Evolutionary conservation across 768 basidiomycete species (phyloP).

Genomic region (Auricularia cornea): DNA sequence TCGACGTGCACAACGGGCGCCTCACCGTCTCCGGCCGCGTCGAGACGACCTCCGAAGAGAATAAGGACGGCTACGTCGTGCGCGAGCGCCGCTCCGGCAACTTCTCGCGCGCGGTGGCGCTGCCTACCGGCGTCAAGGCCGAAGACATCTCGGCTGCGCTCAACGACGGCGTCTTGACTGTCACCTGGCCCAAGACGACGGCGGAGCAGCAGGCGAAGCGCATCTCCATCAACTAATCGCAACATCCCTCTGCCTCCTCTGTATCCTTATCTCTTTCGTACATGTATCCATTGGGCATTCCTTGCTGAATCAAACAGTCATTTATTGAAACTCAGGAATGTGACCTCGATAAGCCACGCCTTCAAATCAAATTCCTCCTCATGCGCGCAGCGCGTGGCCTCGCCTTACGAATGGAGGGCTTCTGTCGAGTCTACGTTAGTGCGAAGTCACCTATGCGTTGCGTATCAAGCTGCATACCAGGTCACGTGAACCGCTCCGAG

Average conservation of each 20-base stretch:
- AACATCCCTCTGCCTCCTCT: background rate
- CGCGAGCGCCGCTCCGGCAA: constrained; percentile 42
- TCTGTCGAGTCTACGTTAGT: too few relatives aligned
- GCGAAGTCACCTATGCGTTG: too few relatives aligned
- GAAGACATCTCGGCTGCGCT: constrained; percentile 35
- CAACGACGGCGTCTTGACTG: constrained; percentile 42
- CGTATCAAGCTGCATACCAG: too few relatives aligned
- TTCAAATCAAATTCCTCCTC: too few relatives aligned
- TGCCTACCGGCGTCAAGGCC: constrained; percentile 40
- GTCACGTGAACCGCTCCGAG: too few relatives aligned
- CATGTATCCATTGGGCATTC: too few relatives aligned
- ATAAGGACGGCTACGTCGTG: constrained; percentile 29
- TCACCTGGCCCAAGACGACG: constrained; percentile 44
- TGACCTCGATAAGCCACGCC: too few relatives aligned
- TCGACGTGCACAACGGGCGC: constrained; percentile 36
- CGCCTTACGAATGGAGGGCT: too few relatives aligned
- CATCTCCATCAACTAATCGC: background rate
- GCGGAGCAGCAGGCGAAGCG: constrained; percentile 14
- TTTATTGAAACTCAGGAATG: too few relatives aligned
- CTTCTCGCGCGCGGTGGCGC: constrained; percentile 40
- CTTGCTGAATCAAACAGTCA: too few relatives aligned
- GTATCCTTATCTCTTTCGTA: background rate
- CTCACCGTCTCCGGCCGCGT: constrained; percentile 42
- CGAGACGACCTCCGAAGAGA: constrained; percentile 21
- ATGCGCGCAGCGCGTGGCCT: too few relatives aligned